Percentiles rank a stretch among this genome's conserved stretches.
Conservation (phyloP, 2,329 filamentous ascomycete genomes). For the Colletotrichum phormii region DNA sequence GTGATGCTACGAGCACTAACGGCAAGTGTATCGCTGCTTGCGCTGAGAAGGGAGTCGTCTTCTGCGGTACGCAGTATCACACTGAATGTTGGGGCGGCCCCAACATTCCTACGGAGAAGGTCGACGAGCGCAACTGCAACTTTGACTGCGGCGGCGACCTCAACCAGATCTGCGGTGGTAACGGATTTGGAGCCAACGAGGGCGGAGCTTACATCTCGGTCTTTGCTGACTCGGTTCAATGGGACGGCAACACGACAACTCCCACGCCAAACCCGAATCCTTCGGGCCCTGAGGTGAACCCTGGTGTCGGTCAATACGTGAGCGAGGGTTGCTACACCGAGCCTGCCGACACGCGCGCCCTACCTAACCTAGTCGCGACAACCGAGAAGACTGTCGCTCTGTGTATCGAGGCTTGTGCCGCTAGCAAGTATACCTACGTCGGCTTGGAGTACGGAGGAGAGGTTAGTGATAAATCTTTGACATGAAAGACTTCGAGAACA, state of each 20-base stretch:
- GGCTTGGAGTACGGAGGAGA: slow-evolving; percentile 55
- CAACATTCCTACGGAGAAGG: slow-evolving; percentile 55
- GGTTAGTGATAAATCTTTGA: slow-evolving; percentile 35
- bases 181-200: slow-evolving; percentile 48
- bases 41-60: slow-evolving; percentile 47
- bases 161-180: slow-evolving; percentile 65
- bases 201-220: slow-evolving; percentile 59
- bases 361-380: slow-evolving; percentile 34
- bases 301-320: slow-evolving; percentile 45
- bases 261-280: slow-evolving; percentile 36
- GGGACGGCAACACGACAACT: slow-evolving; percentile 43
- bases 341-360: slow-evolving; percentile 37
- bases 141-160: slow-evolving; percentile 61
- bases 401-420: slow-evolving; percentile 46
- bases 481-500: too few relatives aligned
- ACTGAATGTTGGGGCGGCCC: slow-evolving; percentile 67
- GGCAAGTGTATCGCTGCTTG: slow-evolving; percentile 59
- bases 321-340: slow-evolving; percentile 40
- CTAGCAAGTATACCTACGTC: slow-evolving; percentile 43
- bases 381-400: slow-evolving; percentile 40
- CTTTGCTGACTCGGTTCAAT: slow-evolving; percentile 53
- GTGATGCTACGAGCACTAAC: slow-evolving; percentile 54
- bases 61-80: slow-evolving; percentile 62
- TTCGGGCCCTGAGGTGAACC: slow-evolving; percentile 49
- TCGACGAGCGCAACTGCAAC: slow-evolving; percentile 61